Conservation (phyloP, 345 rosid genomes). For the Eutrema heterophyllum region DNA sequence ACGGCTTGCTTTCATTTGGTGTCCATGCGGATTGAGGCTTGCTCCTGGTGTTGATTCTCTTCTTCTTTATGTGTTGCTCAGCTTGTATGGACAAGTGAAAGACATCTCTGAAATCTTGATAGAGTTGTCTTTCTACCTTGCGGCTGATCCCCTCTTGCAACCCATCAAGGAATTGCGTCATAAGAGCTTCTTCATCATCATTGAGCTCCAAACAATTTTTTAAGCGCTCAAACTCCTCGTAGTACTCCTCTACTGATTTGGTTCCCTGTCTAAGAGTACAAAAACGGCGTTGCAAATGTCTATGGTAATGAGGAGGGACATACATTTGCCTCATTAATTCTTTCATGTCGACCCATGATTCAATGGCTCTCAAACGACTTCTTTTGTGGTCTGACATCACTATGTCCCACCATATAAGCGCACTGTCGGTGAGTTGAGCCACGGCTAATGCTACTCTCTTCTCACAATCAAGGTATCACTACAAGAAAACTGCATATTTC, state of each 20-base stretch:
- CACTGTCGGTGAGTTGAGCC: not conserved
- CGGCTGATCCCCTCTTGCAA: not conserved
- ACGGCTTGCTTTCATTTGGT: not conserved
- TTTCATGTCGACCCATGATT: not conserved
- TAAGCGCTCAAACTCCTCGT: not conserved
- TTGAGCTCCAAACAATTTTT: not conserved
- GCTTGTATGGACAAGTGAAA: not conserved
- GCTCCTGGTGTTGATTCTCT: not conserved
- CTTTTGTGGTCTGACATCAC: not conserved
- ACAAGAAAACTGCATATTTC: too few species aligned
- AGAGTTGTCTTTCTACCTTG: not conserved
- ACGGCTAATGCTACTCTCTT: not conserved
- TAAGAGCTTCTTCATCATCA: not conserved
- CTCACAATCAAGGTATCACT: too few species aligned
- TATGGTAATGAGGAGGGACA: not conserved
- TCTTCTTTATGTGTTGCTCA: not conserved
- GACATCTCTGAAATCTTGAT: not conserved
- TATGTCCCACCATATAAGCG: not conserved
- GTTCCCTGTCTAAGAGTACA: not conserved
- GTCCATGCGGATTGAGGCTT: not conserved
- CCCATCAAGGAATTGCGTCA: not conserved
- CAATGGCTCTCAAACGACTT: not conserved
- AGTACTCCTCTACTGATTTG: not conserved
- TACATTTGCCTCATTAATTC: not conserved
- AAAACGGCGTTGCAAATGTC: not conserved